Percentiles rank a stretch among this genome's conserved stretches.
phyloP scores from a whole-genome alignment of 2,329 filamentous ascomycete species.

The Phialocephala subalpina region DNA sequence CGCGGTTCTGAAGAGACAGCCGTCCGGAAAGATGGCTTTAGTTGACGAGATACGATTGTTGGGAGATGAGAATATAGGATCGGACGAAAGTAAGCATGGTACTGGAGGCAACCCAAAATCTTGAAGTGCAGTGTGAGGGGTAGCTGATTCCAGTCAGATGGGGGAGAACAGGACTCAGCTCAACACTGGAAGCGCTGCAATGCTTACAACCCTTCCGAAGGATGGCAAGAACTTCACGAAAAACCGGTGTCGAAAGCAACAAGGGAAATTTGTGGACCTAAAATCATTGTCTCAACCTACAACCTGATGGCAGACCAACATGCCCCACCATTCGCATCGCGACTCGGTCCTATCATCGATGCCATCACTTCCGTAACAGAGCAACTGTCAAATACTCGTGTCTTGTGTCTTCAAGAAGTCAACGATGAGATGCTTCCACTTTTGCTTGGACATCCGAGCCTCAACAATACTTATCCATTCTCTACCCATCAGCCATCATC shows the following conservation, averaged over 20 bases:
- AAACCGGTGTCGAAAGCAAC: background rate
- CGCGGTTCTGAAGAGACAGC: slow-evolving; percentile 61
- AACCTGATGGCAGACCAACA: slow-evolving; percentile 52
- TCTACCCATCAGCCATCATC: slow-evolving; percentile 26
- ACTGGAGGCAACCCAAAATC: background rate
- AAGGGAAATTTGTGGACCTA: background rate
- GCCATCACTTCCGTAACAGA: slow-evolving; percentile 44
- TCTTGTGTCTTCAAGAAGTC: slow-evolving; percentile 65
- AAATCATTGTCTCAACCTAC: slow-evolving; percentile 44
- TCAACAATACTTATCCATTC: slow-evolving; percentile 51
- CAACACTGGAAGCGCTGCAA: slow-evolving; percentile 3
- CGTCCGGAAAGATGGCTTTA: slow-evolving; percentile 57
- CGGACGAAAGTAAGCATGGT: background rate
- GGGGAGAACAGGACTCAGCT: background rate
- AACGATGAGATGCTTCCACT: slow-evolving; percentile 68
- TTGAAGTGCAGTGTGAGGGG: background rate
- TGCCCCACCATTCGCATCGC: slow-evolving; percentile 46
- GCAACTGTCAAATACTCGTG: slow-evolving; percentile 32
- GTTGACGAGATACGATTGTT: slow-evolving; percentile 27
- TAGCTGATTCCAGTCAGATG: slow-evolving; percentile 11
- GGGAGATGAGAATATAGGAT: background rate
- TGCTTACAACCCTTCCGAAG: background rate
- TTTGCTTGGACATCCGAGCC: slow-evolving; percentile 58
- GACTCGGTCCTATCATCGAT: slow-evolving; percentile 47
- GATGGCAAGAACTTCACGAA: background rate